Evolutionary conservation across 2,329 filamentous ascomycete species (phyloP).

Genomic region (Zymoseptoria tritici): DNA sequence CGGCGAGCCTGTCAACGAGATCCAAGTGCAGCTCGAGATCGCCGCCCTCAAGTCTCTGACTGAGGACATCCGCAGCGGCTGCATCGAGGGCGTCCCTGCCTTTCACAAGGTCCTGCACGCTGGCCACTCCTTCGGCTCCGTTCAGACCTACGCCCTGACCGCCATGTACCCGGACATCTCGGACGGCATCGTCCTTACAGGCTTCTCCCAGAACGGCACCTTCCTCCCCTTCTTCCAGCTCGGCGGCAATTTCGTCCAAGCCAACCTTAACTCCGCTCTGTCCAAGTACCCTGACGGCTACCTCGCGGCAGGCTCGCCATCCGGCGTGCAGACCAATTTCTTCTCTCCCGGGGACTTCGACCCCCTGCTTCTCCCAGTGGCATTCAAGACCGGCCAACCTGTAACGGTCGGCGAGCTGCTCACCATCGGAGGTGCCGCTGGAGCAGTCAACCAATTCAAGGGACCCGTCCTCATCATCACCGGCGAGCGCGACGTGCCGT

Average conservation of each 20-base stretch:
- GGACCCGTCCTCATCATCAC: slow-evolving; percentile 55
- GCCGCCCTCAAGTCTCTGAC: slow-evolving; percentile 51
- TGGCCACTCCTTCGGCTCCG: slow-evolving; percentile 58
- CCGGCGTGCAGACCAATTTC: slow-evolving; percentile 46
- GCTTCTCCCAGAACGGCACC: slow-evolving; percentile 45
- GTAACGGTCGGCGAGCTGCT: slow-evolving; percentile 53
- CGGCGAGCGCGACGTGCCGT: slow-evolving; percentile 46
- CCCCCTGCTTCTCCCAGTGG: slow-evolving; percentile 42
- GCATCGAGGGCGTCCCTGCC: slow-evolving; percentile 36
- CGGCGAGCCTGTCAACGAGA: slow-evolving; percentile 52
- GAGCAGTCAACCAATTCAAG: slow-evolving; percentile 33
- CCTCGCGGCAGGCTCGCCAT: slow-evolving; percentile 40
- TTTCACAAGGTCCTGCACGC: slow-evolving; percentile 49
- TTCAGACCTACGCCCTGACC: slow-evolving; percentile 50
- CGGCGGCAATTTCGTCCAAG: slow-evolving; percentile 27
- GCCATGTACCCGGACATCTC: slow-evolving; percentile 46
- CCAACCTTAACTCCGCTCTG: slow-evolving; percentile 25
- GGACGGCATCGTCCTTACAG: slow-evolving; percentile 54
- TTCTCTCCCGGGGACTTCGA: slow-evolving; percentile 49
- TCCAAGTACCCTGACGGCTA: slow-evolving; percentile 44
- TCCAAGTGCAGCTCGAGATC: slow-evolving; percentile 53
- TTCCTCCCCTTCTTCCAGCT: slow-evolving; percentile 35
- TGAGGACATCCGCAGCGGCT: slow-evolving; percentile 39
- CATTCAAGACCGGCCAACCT: slow-evolving; percentile 47
- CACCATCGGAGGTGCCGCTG: slow-evolving; percentile 41